Evolutionary conservation across 176 grass and related monocot species (phyloP).

Genomic region (Oryza longistaminata): DNA sequence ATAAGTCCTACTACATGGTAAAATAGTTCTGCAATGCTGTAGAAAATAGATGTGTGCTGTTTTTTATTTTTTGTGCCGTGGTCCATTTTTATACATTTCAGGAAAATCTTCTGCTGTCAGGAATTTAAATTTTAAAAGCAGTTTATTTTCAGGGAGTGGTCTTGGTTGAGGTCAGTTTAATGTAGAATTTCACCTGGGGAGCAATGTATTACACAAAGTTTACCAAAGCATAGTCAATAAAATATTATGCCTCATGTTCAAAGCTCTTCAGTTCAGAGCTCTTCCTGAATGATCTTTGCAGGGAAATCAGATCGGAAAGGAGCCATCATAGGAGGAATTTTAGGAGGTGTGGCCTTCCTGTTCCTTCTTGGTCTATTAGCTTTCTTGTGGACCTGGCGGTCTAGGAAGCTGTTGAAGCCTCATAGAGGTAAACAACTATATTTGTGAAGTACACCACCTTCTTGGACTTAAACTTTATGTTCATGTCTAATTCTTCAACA

Average conservation of each 20-base stretch:
- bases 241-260: neutral
- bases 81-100: neutral
- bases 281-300: slow-evolving; percentile 39
- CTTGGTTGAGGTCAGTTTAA: slow-evolving; percentile 2
- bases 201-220: neutral
- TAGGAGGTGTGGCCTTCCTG: slow-evolving; percentile 51
- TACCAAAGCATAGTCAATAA: neutral
- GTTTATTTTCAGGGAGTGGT: neutral
- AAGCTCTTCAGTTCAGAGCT: neutral
- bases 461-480: neutral
- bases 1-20: neutral
- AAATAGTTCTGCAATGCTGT: neutral
- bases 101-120: neutral
- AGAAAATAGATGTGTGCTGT: neutral
- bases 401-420: slow-evolving; percentile 37
- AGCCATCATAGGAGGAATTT: slow-evolving; percentile 66
- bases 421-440: slow-evolving; percentile 44
- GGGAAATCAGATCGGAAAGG: slow-evolving; percentile 54
- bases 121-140: slow-evolving; percentile 1
- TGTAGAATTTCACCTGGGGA: slow-evolving; percentile 1
- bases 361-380: slow-evolving; percentile 46
- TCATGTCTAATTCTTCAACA: neutral
- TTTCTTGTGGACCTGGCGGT: slow-evolving; percentile 48
- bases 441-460: slow-evolving; percentile 15
- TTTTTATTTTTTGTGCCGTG: neutral